phyloP scores from a whole-genome alignment of 139 green algal species.

The Chlamydomonas sp. region DNA sequence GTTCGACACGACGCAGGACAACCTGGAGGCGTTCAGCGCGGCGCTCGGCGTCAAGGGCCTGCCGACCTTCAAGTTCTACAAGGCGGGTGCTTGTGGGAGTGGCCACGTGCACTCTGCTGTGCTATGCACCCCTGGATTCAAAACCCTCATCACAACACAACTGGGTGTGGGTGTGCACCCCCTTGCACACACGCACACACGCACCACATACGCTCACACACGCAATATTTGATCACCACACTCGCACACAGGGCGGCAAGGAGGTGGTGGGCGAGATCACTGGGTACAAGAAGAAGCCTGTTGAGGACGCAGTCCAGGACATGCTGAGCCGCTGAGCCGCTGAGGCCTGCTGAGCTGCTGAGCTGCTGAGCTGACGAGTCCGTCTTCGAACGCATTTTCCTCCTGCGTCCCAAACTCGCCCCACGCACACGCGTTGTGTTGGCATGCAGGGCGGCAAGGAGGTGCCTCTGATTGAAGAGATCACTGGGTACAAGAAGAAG shows the following conservation, averaged over 20 bases:
- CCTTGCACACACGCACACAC: neutral
- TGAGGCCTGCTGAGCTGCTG: too few species aligned
- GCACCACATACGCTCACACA: too few species aligned
- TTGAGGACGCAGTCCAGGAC: conserved; percentile 9
- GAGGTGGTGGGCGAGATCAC: neutral
- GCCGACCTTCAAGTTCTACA: conserved; percentile 71
- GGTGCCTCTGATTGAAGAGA: neutral
- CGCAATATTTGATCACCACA: neutral
- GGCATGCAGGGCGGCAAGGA: conserved; percentile 1
- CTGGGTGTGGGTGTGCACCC: neutral
- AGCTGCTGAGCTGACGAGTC: too few species aligned
- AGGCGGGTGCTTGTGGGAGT: too few species aligned
- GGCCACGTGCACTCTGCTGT: too few species aligned
- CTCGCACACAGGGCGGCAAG: conserved; percentile 1
- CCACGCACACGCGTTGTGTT: too few species aligned
- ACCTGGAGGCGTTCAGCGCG: conserved; percentile 46
- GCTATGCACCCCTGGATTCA: neutral
- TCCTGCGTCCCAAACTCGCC: too few species aligned
- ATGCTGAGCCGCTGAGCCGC: too few species aligned
- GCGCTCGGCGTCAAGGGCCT: conserved; percentile 63
- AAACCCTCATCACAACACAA: neutral
- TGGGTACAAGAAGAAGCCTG: conserved; percentile 11
- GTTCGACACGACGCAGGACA: conserved; percentile 62
- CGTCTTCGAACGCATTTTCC: too few species aligned
- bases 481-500: conserved; percentile 11